phyloP scores from a whole-genome alignment of 768 basidiomycete genomes.

The Termitomyces sp. region DNA sequence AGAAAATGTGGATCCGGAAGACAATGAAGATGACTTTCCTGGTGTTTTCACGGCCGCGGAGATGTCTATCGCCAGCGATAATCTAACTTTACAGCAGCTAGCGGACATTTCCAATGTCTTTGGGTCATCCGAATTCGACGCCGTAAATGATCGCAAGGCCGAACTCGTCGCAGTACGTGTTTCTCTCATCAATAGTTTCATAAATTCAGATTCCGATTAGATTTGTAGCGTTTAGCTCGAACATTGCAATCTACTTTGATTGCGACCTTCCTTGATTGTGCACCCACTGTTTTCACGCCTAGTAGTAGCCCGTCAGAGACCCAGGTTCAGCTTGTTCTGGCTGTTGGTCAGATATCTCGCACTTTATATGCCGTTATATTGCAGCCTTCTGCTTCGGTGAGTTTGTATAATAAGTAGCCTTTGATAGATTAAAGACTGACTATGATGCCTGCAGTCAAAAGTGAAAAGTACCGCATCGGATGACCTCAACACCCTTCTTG shows the following conservation, averaged over 20 bases:
- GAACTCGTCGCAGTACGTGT: slow-evolving; percentile 7
- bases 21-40: slow-evolving; percentile 29
- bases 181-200: not conserved
- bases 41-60: slow-evolving; percentile 13
- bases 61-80: not conserved
- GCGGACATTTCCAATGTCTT: slow-evolving; percentile 5
- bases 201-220: not conserved
- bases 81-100: slow-evolving; percentile 6
- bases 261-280: slow-evolving; percentile 83
- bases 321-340: slow-evolving; percentile 55
- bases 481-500: slow-evolving; percentile 55
- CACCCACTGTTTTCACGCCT: slow-evolving; percentile 77
- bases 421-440: not conserved
- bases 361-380: slow-evolving; percentile 57
- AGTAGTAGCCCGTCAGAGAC: slow-evolving; percentile 51
- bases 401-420: slow-evolving; percentile 13
- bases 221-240: slow-evolving; percentile 56
- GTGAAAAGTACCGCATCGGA: slow-evolving; percentile 27
- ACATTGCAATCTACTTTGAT: slow-evolving; percentile 76
- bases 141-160: not conserved
- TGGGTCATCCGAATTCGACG: slow-evolving; percentile 1
- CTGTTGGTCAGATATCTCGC: slow-evolving; percentile 51
- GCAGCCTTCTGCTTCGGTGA: slow-evolving; percentile 33
- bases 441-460: slow-evolving; percentile 17
- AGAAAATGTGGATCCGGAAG: slow-evolving; percentile 29